These are phyloP conservation scores for Sporisorium sorghi DNA, from an alignment of 1,284 basidiomycete genomes.

Conservation along the genomic window DNA sequence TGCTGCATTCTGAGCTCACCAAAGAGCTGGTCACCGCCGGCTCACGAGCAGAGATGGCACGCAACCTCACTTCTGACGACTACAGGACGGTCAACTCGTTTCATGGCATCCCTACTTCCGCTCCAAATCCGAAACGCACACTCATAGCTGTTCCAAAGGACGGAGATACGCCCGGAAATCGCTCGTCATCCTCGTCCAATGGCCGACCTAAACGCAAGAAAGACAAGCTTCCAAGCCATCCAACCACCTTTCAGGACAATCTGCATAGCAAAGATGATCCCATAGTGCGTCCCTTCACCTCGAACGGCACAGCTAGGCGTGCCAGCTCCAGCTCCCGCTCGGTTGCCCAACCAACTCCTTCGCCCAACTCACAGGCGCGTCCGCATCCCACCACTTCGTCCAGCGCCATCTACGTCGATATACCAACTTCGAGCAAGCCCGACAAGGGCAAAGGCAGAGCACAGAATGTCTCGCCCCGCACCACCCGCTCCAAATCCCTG, in stretches of 20 bases:
- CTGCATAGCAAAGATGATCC: neutral
- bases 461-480: constrained; percentile 1
- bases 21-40: neutral
- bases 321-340: neutral
- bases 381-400: neutral
- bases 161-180: constrained; percentile 5
- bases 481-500: constrained; percentile 9
- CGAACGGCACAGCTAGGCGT: constrained; percentile 1
- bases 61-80: constrained; percentile 1
- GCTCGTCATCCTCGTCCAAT: neutral
- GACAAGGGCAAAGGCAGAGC: constrained; percentile 34
- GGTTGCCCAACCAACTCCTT: neutral
- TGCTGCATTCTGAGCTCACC: neutral
- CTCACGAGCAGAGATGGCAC: constrained; percentile 16
- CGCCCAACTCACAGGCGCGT: neutral
- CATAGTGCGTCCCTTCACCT: too few species aligned
- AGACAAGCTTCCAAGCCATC: neutral
- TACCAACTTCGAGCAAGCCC: neutral
- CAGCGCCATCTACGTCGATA: neutral
- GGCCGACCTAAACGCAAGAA: neutral
- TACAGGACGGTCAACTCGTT: neutral
- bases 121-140: neutral
- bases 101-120: constrained; percentile 9
- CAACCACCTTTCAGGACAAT: constrained; percentile 1
- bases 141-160: constrained; percentile 15